phyloP scores from a whole-genome alignment of 78 protist species.

The Dictyostelium brefeldianum region DNA sequence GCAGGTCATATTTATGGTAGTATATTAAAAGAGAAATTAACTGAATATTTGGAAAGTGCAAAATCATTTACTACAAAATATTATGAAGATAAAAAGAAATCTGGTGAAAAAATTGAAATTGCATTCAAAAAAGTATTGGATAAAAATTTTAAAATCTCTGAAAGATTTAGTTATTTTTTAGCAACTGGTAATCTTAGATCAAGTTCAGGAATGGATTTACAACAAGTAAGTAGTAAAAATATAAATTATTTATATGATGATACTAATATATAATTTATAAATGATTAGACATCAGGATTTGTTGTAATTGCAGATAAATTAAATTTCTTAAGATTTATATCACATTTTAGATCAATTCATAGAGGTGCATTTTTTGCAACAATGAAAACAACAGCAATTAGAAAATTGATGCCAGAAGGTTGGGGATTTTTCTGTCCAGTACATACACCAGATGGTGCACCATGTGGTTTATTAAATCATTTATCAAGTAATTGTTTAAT shows the following conservation, averaged over 20 bases:
- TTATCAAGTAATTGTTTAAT: conserved; percentile 87
- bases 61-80: background rate
- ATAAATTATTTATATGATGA: background rate
- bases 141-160: conserved; percentile 42
- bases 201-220: conserved; percentile 93
- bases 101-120: background rate
- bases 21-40: conserved; percentile 74
- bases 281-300: conserved; percentile 91
- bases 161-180: conserved; percentile 82
- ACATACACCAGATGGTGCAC: conserved; percentile 99
- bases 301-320: conserved; percentile 97
- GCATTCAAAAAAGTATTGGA: conserved; percentile 43
- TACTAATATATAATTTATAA: background rate
- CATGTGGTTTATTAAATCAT: conserved; percentile 99
- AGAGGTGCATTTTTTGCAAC: conserved; percentile 97
- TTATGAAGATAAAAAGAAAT: background rate
- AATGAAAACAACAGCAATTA: conserved; percentile 96
- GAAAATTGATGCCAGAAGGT: conserved; percentile 97
- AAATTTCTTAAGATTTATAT: conserved; percentile 92
- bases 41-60: conserved; percentile 47
- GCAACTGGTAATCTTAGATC: conserved; percentile 95
- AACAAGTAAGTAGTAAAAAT: conserved; percentile 81
- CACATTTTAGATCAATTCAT: conserved; percentile 95
- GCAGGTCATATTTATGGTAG: conserved; percentile 91
- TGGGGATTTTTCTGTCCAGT: conserved; percentile 99